Percentiles rank a stretch among this genome's conserved stretches.
Evolutionary conservation across 306 rosid species (phyloP).

Genomic region (Pyrus bretschneideri): DNA sequence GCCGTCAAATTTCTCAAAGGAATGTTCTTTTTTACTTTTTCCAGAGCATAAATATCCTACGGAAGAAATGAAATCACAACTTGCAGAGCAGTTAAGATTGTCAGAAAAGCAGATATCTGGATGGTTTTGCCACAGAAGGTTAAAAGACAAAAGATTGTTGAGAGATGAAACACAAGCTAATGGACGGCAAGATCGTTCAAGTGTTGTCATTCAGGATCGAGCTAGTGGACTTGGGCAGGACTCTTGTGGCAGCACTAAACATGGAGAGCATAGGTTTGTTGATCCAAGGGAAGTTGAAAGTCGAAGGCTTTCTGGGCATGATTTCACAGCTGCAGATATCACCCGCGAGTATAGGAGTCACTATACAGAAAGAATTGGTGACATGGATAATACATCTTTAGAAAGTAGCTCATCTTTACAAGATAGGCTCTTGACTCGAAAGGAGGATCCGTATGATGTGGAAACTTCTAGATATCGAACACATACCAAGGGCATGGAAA

Average conservation of each 20-base stretch:
- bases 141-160: slow-evolving; percentile 74
- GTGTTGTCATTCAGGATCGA: slow-evolving; percentile 79
- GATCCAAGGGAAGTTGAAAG: slow-evolving; percentile 97
- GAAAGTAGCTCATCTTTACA: slow-evolving; percentile 80
- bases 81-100: slow-evolving; percentile 67
- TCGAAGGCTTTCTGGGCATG: slow-evolving; percentile 57
- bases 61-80: slow-evolving; percentile 71
- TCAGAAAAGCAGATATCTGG: slow-evolving; percentile 97
- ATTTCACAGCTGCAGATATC: slow-evolving; percentile 43
- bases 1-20: slow-evolving; percentile 7
- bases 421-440: slow-evolving; percentile 55
- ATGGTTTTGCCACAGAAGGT: slow-evolving; percentile 99
- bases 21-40: slow-evolving; percentile 4
- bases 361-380: slow-evolving; percentile 44
- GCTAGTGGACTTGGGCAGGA: slow-evolving; percentile 97
- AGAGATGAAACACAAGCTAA: slow-evolving; percentile 54
- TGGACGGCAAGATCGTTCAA: slow-evolving; percentile 89
- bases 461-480: slow-evolving; percentile 57
- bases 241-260: slow-evolving; percentile 96
- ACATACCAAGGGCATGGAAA: slow-evolving; percentile 41
- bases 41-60: slow-evolving; percentile 90
- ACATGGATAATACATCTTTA: slow-evolving; percentile 69
- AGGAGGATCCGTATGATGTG: slow-evolving; percentile 53
- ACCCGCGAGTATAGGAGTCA: slow-evolving; percentile 37
- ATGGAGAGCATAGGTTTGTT: slow-evolving; percentile 61